Evolutionary conservation across 177 flowering plant genomes (phyloP).

Genomic region (Vitis hybrid): DNA sequence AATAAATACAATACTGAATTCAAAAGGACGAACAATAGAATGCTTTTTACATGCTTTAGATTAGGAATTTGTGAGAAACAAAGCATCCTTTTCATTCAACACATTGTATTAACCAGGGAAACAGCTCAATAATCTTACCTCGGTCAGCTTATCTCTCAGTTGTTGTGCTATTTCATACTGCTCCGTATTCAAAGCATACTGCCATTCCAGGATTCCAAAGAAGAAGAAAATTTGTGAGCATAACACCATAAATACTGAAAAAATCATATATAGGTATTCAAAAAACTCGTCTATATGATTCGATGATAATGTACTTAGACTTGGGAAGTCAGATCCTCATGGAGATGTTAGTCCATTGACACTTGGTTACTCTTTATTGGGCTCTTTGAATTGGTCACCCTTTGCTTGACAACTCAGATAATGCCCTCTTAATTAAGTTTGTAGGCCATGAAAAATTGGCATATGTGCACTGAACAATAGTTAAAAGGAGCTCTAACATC

Average conservation of each 20-base stretch:
- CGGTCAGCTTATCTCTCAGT: constrained; percentile 79
- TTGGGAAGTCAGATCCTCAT: not conserved
- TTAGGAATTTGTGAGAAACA: too few species aligned
- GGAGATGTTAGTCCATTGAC: not conserved
- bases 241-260: not conserved
- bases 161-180: constrained; percentile 87
- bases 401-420: not conserved
- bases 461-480: not conserved
- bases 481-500: not conserved
- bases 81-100: too few species aligned
- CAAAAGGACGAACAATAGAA: too few species aligned
- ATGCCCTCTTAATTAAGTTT: not conserved
- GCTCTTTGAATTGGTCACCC: not conserved
- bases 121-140: constrained; percentile 45
- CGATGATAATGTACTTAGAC: too few species aligned
- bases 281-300: too few species aligned
- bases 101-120: not conserved
- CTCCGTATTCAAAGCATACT: constrained; percentile 89
- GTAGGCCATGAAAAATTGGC: too few species aligned
- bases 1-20: too few species aligned
- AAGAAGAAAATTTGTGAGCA: constrained; percentile 12
- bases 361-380: not conserved
- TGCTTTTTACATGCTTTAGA: too few species aligned
- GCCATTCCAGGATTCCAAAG: constrained; percentile 26
- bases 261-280: not conserved